Conservation (phyloP, 495 filamentous ascomycete species). For the Penicillium subrubescens region DNA sequence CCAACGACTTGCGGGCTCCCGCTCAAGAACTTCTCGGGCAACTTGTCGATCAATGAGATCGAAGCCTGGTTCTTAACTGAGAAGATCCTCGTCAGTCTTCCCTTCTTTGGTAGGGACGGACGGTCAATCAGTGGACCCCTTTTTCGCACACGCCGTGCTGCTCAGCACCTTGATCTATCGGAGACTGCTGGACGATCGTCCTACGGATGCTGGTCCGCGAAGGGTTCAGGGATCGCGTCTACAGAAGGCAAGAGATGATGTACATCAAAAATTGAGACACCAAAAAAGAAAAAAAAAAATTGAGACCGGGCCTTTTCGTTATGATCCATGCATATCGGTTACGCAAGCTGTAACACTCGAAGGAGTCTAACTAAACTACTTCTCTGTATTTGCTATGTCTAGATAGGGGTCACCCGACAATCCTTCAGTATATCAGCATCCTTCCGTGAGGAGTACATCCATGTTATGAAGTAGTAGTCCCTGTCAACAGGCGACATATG, state of each 20-base stretch:
- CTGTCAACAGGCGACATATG: not conserved
- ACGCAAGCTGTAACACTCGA: not conserved
- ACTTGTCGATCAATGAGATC: constrained; percentile 15
- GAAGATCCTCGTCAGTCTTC: constrained; percentile 27
- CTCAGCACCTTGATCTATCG: not conserved
- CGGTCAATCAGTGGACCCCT: constrained; percentile 37
- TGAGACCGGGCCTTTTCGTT: not conserved
- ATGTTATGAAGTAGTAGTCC: not conserved
- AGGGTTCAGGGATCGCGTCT: not conserved
- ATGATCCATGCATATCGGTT: not conserved
- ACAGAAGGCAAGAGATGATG: not conserved
- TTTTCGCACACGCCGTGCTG: constrained; percentile 1
- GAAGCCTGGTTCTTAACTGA: constrained; percentile 15
- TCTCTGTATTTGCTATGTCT: not conserved
- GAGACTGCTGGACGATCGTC: constrained; percentile 5
- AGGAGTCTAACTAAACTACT: not conserved
- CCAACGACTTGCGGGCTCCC: constrained; percentile 2
- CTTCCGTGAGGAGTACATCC: not conserved
- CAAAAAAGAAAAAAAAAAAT: not conserved
- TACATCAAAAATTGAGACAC: not conserved
- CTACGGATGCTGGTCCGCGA: constrained; percentile 2
- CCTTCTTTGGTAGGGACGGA: constrained; percentile 20
- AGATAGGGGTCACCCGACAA: not conserved
- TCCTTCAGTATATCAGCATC: not conserved
- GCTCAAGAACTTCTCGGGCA: constrained; percentile 12